phyloP scores from a whole-genome alignment of 2,329 filamentous ascomycete genomes.

The Fusarium denticulatum region DNA sequence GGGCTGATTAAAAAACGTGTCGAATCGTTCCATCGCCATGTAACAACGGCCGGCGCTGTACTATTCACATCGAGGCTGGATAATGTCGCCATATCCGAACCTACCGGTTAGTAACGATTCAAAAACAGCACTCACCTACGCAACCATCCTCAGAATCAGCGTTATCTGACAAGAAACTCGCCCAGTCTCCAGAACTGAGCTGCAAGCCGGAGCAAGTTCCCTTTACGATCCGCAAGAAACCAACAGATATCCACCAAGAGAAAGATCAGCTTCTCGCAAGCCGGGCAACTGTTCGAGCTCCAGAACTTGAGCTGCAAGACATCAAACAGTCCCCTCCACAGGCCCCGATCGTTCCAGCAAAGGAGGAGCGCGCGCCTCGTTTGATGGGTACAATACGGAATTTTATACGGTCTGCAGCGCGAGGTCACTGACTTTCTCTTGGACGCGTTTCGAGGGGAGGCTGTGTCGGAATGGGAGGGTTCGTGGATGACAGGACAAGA shows the following conservation, averaged over 20 bases:
- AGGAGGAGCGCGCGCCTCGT: neutral
- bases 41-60: neutral
- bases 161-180: neutral
- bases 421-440: neutral
- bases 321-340: neutral
- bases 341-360: neutral
- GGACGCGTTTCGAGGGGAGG: neutral
- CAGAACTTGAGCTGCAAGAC: neutral
- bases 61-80: neutral
- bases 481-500: neutral
- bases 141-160: neutral
- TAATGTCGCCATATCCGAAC: neutral
- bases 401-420: neutral
- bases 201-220: slow-evolving; percentile 1
- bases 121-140: neutral
- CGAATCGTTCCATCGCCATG: neutral
- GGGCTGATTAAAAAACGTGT: neutral
- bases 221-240: neutral
- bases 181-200: slow-evolving; percentile 6
- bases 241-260: neutral
- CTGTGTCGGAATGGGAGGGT: neutral
- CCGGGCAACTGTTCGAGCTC: neutral
- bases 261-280: neutral
- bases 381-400: neutral
- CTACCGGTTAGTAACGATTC: neutral